Percentiles rank a stretch among this genome's conserved stretches.
These are phyloP conservation scores for Dactylorhiza incarnata DNA, from an alignment of 106 monocot genomes.

Conservation along the genomic window DNA sequence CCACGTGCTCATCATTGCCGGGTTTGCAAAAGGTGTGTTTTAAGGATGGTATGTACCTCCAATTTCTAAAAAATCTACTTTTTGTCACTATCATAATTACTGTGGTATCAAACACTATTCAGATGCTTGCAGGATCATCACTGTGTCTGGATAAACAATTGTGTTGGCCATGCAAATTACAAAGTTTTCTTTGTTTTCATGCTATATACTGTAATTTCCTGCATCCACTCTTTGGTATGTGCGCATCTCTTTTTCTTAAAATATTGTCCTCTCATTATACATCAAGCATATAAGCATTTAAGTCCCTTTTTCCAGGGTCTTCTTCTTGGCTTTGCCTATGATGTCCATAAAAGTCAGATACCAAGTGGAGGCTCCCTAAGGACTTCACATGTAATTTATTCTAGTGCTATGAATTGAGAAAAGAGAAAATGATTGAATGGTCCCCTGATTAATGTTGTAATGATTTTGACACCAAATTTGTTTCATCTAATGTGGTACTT, in stretches of 20 bases:
- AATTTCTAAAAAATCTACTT: not conserved
- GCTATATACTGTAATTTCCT: slow-evolving; percentile 74
- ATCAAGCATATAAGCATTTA: not conserved
- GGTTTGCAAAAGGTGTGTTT: slow-evolving; percentile 95
- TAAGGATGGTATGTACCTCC: slow-evolving; percentile 75
- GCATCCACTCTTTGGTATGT: slow-evolving; percentile 75
- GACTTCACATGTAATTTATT: slow-evolving; percentile 50
- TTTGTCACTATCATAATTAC: not conserved
- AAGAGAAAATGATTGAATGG: no score
- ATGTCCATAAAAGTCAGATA: slow-evolving; percentile 46
- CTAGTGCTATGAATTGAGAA: not conserved
- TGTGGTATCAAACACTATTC: not conserved
- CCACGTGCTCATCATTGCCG: slow-evolving; percentile 98
- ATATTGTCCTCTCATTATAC: not conserved
- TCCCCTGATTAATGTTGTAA: no score
- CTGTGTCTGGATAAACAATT: slow-evolving; percentile 99
- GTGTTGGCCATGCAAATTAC: slow-evolving; percentile 97
- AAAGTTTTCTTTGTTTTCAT: slow-evolving; percentile 89
- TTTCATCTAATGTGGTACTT: no score
- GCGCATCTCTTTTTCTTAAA: not conserved
- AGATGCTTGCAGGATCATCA: slow-evolving; percentile 80
- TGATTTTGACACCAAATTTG: no score
- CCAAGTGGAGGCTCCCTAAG: slow-evolving; percentile 54
- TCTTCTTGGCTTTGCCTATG: slow-evolving; percentile 66
- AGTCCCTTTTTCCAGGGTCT: slow-evolving; percentile 47